These are phyloP conservation scores for Cladosporium halotolerans DNA, from an alignment of 2,329 filamentous ascomycete genomes.

Conservation along the genomic window DNA sequence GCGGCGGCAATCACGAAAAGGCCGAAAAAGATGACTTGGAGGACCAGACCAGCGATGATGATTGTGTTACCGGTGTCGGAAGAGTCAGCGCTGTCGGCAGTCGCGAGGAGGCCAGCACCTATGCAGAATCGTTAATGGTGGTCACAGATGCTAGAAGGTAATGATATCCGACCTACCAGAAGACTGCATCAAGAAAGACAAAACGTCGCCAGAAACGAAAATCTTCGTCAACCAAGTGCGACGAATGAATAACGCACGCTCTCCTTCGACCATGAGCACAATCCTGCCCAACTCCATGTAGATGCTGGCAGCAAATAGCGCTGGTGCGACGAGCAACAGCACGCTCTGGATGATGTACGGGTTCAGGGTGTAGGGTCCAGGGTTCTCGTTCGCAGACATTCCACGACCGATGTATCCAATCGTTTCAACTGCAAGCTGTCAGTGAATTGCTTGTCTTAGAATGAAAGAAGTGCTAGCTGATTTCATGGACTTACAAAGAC, in stretches of 20 bases:
- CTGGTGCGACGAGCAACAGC: constrained; percentile 44
- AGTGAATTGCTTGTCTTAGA: background rate
- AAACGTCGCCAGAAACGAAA: constrained; percentile 44
- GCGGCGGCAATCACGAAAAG: constrained; percentile 38
- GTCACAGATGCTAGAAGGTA: background rate
- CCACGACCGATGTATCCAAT: constrained; percentile 49
- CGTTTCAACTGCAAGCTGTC: constrained; percentile 39
- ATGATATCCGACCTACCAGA: background rate
- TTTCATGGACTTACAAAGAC: constrained; percentile 36
- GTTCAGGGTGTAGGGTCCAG: constrained; percentile 35
- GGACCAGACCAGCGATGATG: constrained; percentile 43
- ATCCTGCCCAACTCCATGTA: constrained; percentile 46
- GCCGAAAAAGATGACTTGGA: constrained; percentile 47
- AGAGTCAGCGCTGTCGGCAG: constrained; percentile 27
- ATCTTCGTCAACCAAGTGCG: constrained; percentile 41
- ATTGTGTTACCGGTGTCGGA: constrained; percentile 36
- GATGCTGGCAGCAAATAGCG: constrained; percentile 45
- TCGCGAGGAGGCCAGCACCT: constrained; percentile 37
- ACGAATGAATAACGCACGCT: constrained; percentile 38
- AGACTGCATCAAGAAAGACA: constrained; percentile 43
- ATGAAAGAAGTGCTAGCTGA: background rate
- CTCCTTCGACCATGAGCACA: constrained; percentile 36
- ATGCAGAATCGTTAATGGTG: constrained; percentile 21
- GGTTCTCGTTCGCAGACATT: constrained; percentile 37
- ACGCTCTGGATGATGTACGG: constrained; percentile 40